Conservation (phyloP, 495 filamentous ascomycete genomes). For the Aspergillus homomorphus region DNA sequence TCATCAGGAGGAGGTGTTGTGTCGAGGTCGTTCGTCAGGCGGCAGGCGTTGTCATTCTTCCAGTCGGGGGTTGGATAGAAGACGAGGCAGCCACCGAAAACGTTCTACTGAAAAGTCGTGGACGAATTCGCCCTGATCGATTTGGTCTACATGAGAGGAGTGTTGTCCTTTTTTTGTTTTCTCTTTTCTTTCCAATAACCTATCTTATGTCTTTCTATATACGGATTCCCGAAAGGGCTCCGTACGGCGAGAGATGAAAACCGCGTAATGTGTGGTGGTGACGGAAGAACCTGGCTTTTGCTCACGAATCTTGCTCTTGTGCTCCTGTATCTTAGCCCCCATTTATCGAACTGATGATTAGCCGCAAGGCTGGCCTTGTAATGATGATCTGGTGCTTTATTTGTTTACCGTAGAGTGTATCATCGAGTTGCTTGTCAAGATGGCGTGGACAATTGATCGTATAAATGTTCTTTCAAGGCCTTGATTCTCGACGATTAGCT, state of each 20-base stretch:
- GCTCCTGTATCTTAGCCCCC: conserved; percentile 49
- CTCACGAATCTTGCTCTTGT: conserved; percentile 45
- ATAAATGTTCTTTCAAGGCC: too few relatives aligned
- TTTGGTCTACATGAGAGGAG: conserved; percentile 14
- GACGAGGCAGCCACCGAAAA: background rate
- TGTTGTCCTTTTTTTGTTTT: conserved; percentile 10
- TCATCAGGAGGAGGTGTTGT: conserved; percentile 15
- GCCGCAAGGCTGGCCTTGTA: conserved; percentile 36
- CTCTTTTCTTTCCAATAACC: conserved; percentile 1
- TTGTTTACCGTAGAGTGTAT: conserved; percentile 5
- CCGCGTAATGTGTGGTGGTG: conserved; percentile 24
- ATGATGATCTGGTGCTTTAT: conserved; percentile 7
- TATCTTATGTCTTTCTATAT: conserved; percentile 15
- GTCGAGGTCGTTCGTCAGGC: conserved; percentile 7
- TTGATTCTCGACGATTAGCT: too few relatives aligned
- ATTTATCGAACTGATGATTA: conserved; percentile 46
- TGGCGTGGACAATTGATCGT: too few relatives aligned
- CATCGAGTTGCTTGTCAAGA: background rate
- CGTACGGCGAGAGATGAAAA: conserved; percentile 17
- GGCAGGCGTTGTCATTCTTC: background rate
- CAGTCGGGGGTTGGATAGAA: background rate
- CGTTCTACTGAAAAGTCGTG: conserved; percentile 12
- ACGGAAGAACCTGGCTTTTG: conserved; percentile 27
- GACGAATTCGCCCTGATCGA: conserved; percentile 22
- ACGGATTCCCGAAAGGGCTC: conserved; percentile 17